Conservation (phyloP, 1,284 basidiomycete genomes). For the Heterobasidion annosum region DNA sequence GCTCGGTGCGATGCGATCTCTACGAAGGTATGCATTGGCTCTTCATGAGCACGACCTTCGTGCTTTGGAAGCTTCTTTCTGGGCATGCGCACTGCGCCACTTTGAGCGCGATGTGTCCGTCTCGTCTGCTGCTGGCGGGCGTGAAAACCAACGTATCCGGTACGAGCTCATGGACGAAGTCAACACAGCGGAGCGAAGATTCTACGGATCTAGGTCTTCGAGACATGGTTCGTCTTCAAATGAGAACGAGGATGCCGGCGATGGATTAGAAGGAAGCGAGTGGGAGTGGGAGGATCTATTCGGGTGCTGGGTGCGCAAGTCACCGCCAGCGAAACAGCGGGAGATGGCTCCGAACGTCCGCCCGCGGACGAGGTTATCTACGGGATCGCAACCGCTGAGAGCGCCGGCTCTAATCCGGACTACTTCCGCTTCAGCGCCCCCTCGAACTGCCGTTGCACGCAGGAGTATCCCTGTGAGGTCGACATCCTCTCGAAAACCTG, state of each 20-base stretch:
- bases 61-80: slow-evolving; percentile 41
- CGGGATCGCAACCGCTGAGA: not conserved
- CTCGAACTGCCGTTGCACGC: not conserved
- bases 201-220: slow-evolving; percentile 21
- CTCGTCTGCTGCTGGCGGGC: not conserved
- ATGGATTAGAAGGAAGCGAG: slow-evolving; percentile 12
- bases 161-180: slow-evolving; percentile 33
- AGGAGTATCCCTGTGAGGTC: not conserved
- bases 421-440: not conserved
- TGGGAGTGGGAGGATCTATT: slow-evolving; percentile 40
- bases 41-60: slow-evolving; percentile 26
- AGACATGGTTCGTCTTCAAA: not conserved
- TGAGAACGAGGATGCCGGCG: slow-evolving; percentile 1
- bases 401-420: not conserved
- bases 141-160: slow-evolving; percentile 22
- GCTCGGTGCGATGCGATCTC: slow-evolving; percentile 15
- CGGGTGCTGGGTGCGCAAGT: slow-evolving; percentile 29
- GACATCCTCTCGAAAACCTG: not conserved
- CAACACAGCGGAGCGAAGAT: slow-evolving; percentile 39
- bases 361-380: not conserved
- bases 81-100: slow-evolving; percentile 37
- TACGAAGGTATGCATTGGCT: slow-evolving; percentile 22
- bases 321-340: slow-evolving; percentile 5
- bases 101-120: slow-evolving; percentile 25
- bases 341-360: not conserved